phyloP scores from a whole-genome alignment of 805 yeast genomes.

The Kazachstania taianensis region DNA sequence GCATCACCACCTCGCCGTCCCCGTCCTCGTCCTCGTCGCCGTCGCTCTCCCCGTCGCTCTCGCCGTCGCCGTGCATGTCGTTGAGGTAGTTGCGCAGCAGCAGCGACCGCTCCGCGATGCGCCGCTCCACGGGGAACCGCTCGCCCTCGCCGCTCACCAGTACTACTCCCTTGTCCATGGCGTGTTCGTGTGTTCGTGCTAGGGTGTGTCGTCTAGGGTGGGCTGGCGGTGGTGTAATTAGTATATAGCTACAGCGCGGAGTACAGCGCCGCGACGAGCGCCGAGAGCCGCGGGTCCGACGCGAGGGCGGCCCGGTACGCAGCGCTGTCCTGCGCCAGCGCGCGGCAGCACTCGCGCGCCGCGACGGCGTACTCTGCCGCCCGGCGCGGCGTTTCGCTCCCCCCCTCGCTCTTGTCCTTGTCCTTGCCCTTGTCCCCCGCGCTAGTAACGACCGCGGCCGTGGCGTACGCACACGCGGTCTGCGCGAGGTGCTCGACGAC shows the following conservation, averaged over 20 bases:
- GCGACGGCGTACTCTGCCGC: neutral
- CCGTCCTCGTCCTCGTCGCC: constrained; percentile 41
- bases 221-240: neutral
- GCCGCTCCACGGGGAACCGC: constrained; percentile 61
- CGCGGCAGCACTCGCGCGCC: neutral
- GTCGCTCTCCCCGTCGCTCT: constrained; percentile 35
- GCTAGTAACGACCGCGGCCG: neutral
- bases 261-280: neutral
- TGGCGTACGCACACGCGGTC: neutral
- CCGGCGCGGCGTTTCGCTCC: neutral
- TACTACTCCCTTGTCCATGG: constrained; percentile 29
- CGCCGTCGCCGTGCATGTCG: constrained; percentile 50
- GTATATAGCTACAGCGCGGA: too few species aligned
- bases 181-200: neutral
- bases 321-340: neutral
- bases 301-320: neutral
- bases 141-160: constrained; percentile 77
- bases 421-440: neutral
- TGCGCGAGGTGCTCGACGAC: neutral
- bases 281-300: neutral
- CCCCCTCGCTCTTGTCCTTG: neutral
- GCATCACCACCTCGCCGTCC: constrained; percentile 67
- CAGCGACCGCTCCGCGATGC: constrained; percentile 79
- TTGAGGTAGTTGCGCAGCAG: constrained; percentile 79
- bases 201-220: neutral